phyloP scores from a whole-genome alignment of 2,329 filamentous ascomycete species.

The Whalleya microplaca region DNA sequence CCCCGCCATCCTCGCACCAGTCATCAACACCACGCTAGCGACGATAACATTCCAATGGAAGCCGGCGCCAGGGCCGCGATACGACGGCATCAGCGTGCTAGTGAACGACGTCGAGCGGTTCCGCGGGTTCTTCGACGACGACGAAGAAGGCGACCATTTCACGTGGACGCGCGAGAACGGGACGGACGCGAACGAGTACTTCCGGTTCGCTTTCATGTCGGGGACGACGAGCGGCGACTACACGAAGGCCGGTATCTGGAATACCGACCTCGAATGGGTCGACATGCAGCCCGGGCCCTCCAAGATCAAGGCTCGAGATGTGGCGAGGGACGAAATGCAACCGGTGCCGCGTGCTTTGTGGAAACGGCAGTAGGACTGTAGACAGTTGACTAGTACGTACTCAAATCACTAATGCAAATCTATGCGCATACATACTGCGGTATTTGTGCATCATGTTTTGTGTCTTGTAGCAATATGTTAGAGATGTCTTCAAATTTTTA shows the following conservation, averaged over 20 bases:
- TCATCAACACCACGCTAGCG: slow-evolving; percentile 56
- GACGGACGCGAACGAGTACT: slow-evolving; percentile 66
- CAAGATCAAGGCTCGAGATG: slow-evolving; percentile 40
- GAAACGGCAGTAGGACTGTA: slow-evolving; percentile 8
- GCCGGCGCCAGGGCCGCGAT: slow-evolving; percentile 52
- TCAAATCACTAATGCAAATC: too few relatives aligned
- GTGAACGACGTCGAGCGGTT: slow-evolving; percentile 87
- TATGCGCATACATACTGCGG: too few relatives aligned
- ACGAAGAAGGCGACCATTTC: slow-evolving; percentile 57
- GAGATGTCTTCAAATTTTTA: too few relatives aligned
- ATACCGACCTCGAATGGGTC: slow-evolving; percentile 64
- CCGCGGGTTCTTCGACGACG: slow-evolving; percentile 69
- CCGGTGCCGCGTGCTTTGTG: slow-evolving; percentile 14
- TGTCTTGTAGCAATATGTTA: too few relatives aligned
- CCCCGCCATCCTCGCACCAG: slow-evolving; percentile 53
- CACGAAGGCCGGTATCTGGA: slow-evolving; percentile 76
- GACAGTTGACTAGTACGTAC: neutral
- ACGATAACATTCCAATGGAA: slow-evolving; percentile 67
- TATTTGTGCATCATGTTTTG: too few relatives aligned
- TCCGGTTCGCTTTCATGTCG: slow-evolving; percentile 74
- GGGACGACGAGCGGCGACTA: slow-evolving; percentile 70
- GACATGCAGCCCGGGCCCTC: slow-evolving; percentile 67
- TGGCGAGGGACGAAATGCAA: slow-evolving; percentile 20
- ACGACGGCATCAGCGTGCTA: slow-evolving; percentile 77
- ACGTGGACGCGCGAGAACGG: slow-evolving; percentile 60